These are phyloP conservation scores for Hsuehochloa calcarea DNA, from an alignment of 176 grass and related monocot species.

Conservation along the genomic window DNA sequence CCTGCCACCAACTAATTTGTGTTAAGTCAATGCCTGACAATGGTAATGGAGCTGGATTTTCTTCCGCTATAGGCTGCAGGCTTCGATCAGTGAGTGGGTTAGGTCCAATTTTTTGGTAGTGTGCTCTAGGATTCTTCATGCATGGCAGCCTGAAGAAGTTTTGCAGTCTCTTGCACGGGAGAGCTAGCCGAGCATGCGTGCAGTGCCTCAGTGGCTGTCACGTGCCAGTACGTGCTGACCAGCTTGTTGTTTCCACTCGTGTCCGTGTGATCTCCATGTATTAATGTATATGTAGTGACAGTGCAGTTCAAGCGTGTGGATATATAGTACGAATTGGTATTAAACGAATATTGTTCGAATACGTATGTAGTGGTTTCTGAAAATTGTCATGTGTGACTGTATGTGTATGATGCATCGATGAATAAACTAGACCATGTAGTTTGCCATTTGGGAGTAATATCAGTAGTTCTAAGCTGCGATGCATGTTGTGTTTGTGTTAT, in stretches of 20 bases:
- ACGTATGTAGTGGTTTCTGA: not conserved
- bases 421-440: not conserved
- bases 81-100: conserved; percentile 4
- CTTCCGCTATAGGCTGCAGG: not conserved
- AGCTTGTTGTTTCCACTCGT: not conserved
- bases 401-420: not conserved
- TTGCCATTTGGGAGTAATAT: not conserved
- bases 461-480: not conserved
- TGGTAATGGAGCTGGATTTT: not conserved
- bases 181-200: not conserved
- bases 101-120: not conserved
- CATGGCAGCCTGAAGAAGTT: not conserved
- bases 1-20: not conserved
- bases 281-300: too few species aligned
- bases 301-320: too few species aligned
- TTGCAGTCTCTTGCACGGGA: not conserved
- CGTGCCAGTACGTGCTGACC: not conserved
- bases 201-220: not conserved
- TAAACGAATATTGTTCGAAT: too few species aligned
- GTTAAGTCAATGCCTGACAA: conserved; percentile 1
- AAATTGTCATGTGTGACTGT: not conserved
- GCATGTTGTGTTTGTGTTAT: not conserved
- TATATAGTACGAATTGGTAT: too few species aligned
- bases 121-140: not conserved
- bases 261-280: too few species aligned